Evolutionary conservation across 352 stramenopile genomes (phyloP).

Genomic region (Phytophthora pseudosyringae): DNA sequence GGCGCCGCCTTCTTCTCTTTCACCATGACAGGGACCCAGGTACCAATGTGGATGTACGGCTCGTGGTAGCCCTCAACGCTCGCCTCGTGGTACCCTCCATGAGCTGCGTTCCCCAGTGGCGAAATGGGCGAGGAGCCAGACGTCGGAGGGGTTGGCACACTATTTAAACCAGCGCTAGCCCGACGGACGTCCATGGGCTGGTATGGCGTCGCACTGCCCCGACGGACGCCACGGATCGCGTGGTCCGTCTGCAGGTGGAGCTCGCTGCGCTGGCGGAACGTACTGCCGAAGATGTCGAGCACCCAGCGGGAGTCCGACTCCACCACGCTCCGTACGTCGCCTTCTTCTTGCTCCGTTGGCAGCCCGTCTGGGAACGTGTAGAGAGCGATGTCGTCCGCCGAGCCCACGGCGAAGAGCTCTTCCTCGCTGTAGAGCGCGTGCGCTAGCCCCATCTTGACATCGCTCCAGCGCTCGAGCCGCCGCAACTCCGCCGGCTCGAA

Average conservation of each 20-base stretch:
- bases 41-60: conserved; percentile 82
- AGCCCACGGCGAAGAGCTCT: conserved; percentile 72
- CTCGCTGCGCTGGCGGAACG: conserved; percentile 57
- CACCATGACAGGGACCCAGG: conserved; percentile 69
- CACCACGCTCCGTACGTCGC: conserved; percentile 32
- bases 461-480: conserved; percentile 39
- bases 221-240: conserved; percentile 56
- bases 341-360: conserved; percentile 37
- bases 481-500: conserved; percentile 53
- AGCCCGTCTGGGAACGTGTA: conserved; percentile 59
- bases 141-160: neutral
- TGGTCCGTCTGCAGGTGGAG: conserved; percentile 65
- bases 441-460: conserved; percentile 68
- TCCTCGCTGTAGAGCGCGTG: conserved; percentile 73
- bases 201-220: conserved; percentile 17
- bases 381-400: conserved; percentile 59
- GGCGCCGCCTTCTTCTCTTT: conserved; percentile 44
- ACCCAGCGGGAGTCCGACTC: conserved; percentile 67
- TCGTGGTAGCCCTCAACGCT: conserved; percentile 46
- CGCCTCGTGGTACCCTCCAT: conserved; percentile 16
- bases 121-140: conserved; percentile 24
- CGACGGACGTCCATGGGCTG: conserved; percentile 37
- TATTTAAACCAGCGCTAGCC: conserved; percentile 21
- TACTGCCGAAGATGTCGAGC: conserved; percentile 74
- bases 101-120: conserved; percentile 40